A percentile compares a stretch with the other conserved stretches of the same genome.
phyloP scores from a whole-genome alignment of 495 filamentous ascomycete genomes.

The Xylaria acuta region DNA sequence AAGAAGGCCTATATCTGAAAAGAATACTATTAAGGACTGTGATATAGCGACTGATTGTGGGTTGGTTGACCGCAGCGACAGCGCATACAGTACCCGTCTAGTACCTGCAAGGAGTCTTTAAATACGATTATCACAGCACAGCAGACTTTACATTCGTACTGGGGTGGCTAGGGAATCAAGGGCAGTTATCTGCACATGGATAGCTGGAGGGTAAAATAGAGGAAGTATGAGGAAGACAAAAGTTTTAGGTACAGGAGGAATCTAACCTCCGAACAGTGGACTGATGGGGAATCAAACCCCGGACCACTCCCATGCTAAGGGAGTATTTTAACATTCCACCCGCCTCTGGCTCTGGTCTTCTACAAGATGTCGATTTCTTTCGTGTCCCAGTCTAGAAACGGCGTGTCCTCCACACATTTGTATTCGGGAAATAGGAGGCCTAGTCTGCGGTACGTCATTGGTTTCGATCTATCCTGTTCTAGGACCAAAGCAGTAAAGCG shows the following conservation, averaged over 20 bases:
- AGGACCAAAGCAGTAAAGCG: slow-evolving; percentile 1
- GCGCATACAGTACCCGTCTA: background rate
- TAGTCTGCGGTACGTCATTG: background rate
- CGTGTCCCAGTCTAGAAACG: background rate
- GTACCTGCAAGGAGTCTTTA: background rate
- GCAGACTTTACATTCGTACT: too few species aligned
- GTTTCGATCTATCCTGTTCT: background rate
- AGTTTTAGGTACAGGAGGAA: slow-evolving; percentile 24
- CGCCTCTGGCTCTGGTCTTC: slow-evolving; percentile 5
- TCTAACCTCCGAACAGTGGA: slow-evolving; percentile 35
- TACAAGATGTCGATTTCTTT: background rate
- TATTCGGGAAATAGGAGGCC: background rate
- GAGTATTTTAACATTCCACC: slow-evolving; percentile 32
- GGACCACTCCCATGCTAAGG: slow-evolving; percentile 55
- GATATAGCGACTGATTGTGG: background rate
- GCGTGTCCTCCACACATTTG: background rate
- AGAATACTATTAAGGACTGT: background rate
- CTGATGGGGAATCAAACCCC: slow-evolving; percentile 65
- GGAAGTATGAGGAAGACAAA: background rate
- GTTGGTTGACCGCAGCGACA: background rate
- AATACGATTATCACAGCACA: background rate
- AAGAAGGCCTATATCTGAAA: background rate
- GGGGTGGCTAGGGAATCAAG: too few species aligned
- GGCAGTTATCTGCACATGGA: background rate
- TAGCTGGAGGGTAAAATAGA: background rate